phyloP scores from a whole-genome alignment of 148 eudicot species.

The Oxyria digyna region DNA sequence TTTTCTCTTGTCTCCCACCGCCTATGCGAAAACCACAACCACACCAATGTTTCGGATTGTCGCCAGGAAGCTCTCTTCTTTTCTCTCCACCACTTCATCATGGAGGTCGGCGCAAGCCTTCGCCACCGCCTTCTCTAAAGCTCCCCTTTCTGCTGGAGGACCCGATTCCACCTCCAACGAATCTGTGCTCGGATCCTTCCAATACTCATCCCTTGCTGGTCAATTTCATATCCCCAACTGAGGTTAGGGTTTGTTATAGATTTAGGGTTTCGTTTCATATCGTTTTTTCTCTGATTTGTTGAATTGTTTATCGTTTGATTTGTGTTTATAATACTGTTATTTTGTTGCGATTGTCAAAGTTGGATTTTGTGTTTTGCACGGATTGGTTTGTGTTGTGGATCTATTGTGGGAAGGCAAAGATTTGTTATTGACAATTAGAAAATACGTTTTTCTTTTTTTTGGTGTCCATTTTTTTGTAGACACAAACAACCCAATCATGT shows the following conservation, averaged over 20 bases:
- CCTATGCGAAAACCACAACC: neutral
- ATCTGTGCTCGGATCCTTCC: slow-evolving; percentile 4
- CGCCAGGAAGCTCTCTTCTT: slow-evolving; percentile 6
- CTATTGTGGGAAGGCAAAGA: neutral
- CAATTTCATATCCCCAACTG: slow-evolving; percentile 1
- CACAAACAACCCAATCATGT: neutral
- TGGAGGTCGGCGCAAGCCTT: slow-evolving; percentile 3
- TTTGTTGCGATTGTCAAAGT: neutral
- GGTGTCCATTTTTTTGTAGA: no score
- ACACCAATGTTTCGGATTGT: slow-evolving; percentile 10
- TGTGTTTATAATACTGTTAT: neutral
- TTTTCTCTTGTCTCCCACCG: slow-evolving; percentile 6
- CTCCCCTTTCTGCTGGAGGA: neutral
- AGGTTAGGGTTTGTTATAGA: slow-evolving; percentile 1
- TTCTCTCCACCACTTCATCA: slow-evolving; percentile 2
- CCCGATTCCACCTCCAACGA: slow-evolving; percentile 2
- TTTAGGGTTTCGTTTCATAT: neutral
- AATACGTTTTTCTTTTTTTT: no score
- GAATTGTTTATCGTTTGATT: neutral
- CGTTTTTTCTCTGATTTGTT: neutral
- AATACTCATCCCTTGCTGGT: slow-evolving; percentile 1
- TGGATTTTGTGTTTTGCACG: neutral
- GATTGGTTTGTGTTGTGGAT: slow-evolving; percentile 1
- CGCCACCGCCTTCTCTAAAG: slow-evolving; percentile 9
- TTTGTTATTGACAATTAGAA: neutral